Base-by-base conservation (phyloP, 2,329 filamentous ascomycete species). In the Tolypocladium endophyticum region DNA sequence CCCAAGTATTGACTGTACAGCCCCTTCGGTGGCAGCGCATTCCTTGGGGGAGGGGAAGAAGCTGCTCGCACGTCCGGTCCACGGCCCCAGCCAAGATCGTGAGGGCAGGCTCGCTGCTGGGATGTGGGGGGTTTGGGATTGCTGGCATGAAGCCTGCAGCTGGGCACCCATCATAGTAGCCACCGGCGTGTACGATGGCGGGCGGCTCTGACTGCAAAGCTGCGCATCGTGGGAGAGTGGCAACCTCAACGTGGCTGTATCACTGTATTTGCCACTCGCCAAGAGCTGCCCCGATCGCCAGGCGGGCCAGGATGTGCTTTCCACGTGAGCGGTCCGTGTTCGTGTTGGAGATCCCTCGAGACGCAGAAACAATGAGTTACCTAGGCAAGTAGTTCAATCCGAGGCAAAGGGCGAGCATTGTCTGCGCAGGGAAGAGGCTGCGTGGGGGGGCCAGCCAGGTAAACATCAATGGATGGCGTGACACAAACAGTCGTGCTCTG, bases 31-130 rank as follows among this genome's bases (percentile, higher is more conserved):
- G 36, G 23, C 23, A 53, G 53, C 53, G 54, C 62, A 63, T 63
- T 63, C 62, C 62, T 55, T 16, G 4, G 18, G 36, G 45, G 61
- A 58, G 58, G 60, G 56, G 59, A 43, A 57, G 38, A 43, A n/a
- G 16, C 50, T 43, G 3, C 39, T 43, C 36, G 36, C 30, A 50
- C 57, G 30, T 41, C 36, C 28, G 3, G 25, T 12, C n/a, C 23
- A 36, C 35, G 25, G 8, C 14, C 28, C 36, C n/a, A 25, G 14
- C 25, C 16, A 9, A 33, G 38, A 20, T 20, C 8, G 47, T 1
- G 50, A 58, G 52, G 58, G 58, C 36, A 59, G 58, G 58, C 58
- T 59, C 52, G 20, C 38, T 23, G 2, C 50, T 36, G 16, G 38
- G 35, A 11, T 9, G 35, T 11, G 35, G n/a, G 41, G 41, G n/a